Evolutionary conservation across 371 early-diverging fungal species (phyloP), one percentile per base, ranked within the genome.

Genomic region (Haplosporangium sp.): DNA sequence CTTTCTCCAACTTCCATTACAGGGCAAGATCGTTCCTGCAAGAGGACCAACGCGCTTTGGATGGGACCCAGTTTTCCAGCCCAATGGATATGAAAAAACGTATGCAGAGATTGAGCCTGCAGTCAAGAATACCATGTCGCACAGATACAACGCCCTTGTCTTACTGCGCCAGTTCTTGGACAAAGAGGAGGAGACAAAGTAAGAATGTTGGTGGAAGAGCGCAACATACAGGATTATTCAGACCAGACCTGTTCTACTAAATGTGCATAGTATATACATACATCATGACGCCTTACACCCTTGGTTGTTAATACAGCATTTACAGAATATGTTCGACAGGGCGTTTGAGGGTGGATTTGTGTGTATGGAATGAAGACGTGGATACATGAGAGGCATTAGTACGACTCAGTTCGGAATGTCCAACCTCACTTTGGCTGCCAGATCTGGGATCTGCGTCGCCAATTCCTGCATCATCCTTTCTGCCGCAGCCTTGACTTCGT

Each of bases 41-140:
- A 89, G 96, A 52, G 99, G 98, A 0, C 91, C 95, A 5, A 76
- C 83, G 12, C 77, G 82, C 59, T 97, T 98, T 85, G 99, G 99
- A 18, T 98, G 99, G 99, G 97, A 98, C 86, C 94, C 97, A 6
- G 86, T 95, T 36, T 98, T 98, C 77, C 84, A 93, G 83, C 97
- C 98, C 14, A 89, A 90, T 59, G 98, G 96, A 12, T 91, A 85
- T 67, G 84, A 90, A 48, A 62, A 84, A 69, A 95, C 95, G 4
- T 98, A 94, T 81, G 98, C 97, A n/a, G 95, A 98, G 81, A 92
- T 98, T 92, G 82, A 86, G 20, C 90, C 92, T 67, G 85, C 82
- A 6, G 59, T 87, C 64, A 98, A 98, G 75, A 97, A 98, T 80
- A 74, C 85, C 13, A 95, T 98, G 69, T 97, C 97, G 41, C 98